These are phyloP conservation scores for Fragosphaeria purpurea DNA, from an alignment of 2,329 filamentous ascomycete species.

Conservation along the genomic window DNA sequence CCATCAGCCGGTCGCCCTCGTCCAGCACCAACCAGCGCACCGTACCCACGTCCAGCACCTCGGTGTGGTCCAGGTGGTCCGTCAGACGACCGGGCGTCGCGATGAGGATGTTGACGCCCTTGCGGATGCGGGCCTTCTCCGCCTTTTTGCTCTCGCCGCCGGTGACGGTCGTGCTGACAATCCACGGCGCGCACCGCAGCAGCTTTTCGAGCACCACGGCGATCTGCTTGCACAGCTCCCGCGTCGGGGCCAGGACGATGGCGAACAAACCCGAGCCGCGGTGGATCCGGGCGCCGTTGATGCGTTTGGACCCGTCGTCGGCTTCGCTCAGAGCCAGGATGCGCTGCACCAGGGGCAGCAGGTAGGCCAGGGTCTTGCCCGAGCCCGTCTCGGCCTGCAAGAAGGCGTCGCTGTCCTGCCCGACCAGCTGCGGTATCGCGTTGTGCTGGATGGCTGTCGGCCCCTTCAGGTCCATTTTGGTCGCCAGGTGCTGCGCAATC, in stretches of 20 bases:
- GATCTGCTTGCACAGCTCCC: slow-evolving; percentile 92
- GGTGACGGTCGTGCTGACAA: slow-evolving; percentile 78
- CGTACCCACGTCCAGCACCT: slow-evolving; percentile 76
- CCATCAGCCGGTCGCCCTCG: slow-evolving; percentile 97
- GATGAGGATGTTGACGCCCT: slow-evolving; percentile 91
- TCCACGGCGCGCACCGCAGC: slow-evolving; percentile 82
- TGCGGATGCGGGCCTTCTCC: slow-evolving; percentile 87
- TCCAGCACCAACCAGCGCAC: slow-evolving; percentile 92
- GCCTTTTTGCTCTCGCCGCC: slow-evolving; percentile 62
- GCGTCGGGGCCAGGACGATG: slow-evolving; percentile 84
- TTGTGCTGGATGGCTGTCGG: slow-evolving; percentile 93
- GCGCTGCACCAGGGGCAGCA: slow-evolving; percentile 82
- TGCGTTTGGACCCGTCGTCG: slow-evolving; percentile 33
- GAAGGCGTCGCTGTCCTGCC: slow-evolving; percentile 80
- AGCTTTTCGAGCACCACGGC: slow-evolving; percentile 75
- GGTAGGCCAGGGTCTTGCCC: slow-evolving; percentile 93
- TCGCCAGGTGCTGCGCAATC: slow-evolving; percentile 71
- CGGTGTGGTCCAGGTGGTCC: slow-evolving; percentile 87
- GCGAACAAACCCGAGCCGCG: slow-evolving; percentile 86
- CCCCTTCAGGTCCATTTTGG: slow-evolving; percentile 78
- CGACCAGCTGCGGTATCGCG: slow-evolving; percentile 69
- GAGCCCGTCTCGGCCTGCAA: slow-evolving; percentile 96
- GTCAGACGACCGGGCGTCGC: slow-evolving; percentile 85
- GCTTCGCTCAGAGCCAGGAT: slow-evolving; percentile 65
- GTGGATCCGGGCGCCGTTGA: slow-evolving; percentile 44